Conservation (phyloP, 2,329 filamentous ascomycete species). For the Biscogniauxia sp. region DNA sequence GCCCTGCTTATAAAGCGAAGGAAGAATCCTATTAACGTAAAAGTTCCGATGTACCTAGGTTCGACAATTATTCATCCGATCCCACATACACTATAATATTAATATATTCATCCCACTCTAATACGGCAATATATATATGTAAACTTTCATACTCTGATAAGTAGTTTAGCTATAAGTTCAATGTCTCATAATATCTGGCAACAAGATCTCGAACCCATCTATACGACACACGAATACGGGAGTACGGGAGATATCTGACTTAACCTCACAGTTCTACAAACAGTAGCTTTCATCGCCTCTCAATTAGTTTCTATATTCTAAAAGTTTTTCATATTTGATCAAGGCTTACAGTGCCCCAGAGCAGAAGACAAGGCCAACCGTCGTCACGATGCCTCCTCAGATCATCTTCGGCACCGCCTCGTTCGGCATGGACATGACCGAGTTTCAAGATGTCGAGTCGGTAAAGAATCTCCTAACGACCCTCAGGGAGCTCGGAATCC, state of each 20-base stretch:
- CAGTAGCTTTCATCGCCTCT: too few relatives aligned
- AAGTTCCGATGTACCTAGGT: not conserved
- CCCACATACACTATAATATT: not conserved
- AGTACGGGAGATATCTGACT: too few relatives aligned
- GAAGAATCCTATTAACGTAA: not conserved
- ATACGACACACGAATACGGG: too few relatives aligned
- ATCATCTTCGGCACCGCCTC: slow-evolving; percentile 29
- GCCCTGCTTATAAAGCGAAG: not conserved
- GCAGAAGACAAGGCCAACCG: too few relatives aligned
- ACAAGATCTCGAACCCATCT: too few relatives aligned
- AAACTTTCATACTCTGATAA: not conserved
- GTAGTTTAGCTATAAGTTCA: not conserved
- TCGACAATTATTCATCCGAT: not conserved
- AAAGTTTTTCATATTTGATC: too few relatives aligned
- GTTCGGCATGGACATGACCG: slow-evolving; percentile 27
- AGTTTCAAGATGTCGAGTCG: slow-evolving; percentile 24
- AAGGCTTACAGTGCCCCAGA: too few relatives aligned
- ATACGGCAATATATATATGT: too few relatives aligned
- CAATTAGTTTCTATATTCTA: too few relatives aligned
- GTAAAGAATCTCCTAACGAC: slow-evolving; percentile 19
- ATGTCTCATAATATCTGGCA: not conserved
- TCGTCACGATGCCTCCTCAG: slow-evolving; percentile 23
- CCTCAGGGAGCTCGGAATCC: slow-evolving; percentile 18
- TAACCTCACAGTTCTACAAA: too few relatives aligned
- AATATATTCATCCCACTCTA: not conserved